phyloP scores from a whole-genome alignment of 2,329 filamentous ascomycete species.

The Cladosporium sp. region DNA sequence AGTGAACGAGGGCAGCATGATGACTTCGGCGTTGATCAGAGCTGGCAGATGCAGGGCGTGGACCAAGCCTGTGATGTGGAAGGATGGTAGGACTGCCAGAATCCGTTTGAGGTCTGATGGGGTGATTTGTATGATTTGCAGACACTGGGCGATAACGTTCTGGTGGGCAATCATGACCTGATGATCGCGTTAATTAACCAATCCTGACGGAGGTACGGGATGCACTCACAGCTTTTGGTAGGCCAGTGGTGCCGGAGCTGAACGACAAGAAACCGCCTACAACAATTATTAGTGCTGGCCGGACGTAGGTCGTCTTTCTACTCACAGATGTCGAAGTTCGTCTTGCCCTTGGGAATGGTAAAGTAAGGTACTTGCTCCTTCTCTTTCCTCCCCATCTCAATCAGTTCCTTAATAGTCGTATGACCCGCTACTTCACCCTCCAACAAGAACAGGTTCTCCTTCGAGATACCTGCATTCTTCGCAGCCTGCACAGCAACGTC shows the following conservation, averaged over 20 bases:
- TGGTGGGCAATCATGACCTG: slow-evolving; percentile 55
- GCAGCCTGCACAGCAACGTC: slow-evolving; percentile 57
- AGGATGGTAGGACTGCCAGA: slow-evolving; percentile 61
- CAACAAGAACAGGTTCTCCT: slow-evolving; percentile 56
- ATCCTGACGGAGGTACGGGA: not conserved
- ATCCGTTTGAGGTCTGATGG: slow-evolving; percentile 51
- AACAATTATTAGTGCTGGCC: slow-evolving; percentile 1
- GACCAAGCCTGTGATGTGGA: slow-evolving; percentile 65
- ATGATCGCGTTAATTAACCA: not conserved
- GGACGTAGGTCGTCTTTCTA: not conserved
- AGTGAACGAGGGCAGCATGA: slow-evolving; percentile 65
- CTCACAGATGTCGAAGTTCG: slow-evolving; percentile 55
- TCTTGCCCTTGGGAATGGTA: slow-evolving; percentile 53
- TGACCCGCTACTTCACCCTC: slow-evolving; percentile 56
- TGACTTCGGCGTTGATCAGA: slow-evolving; percentile 63
- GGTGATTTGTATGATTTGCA: slow-evolving; percentile 59
- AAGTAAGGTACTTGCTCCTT: slow-evolving; percentile 50
- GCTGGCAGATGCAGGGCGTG: slow-evolving; percentile 64
- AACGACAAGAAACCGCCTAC: slow-evolving; percentile 50
- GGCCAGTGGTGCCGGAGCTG: slow-evolving; percentile 51
- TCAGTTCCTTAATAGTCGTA: slow-evolving; percentile 49
- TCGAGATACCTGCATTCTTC: slow-evolving; percentile 54
- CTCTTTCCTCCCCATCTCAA: slow-evolving; percentile 44
- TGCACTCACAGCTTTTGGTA: slow-evolving; percentile 48
- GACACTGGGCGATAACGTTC: slow-evolving; percentile 60